These are phyloP conservation scores for Curvularia verruculosa DNA, from an alignment of 2,329 filamentous ascomycete species.

Conservation along the genomic window DNA sequence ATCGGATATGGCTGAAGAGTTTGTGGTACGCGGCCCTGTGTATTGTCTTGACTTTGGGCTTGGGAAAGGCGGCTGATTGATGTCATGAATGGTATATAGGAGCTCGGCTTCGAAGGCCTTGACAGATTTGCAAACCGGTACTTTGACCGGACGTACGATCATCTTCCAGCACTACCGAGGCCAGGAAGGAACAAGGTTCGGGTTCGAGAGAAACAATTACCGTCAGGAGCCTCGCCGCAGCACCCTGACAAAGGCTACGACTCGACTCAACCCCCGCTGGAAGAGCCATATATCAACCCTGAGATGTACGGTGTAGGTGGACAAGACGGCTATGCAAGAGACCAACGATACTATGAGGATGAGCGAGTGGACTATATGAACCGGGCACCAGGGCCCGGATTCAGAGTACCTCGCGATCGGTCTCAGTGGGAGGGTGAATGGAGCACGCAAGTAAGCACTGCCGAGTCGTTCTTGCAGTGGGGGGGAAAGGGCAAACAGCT, in stretches of 20 bases:
- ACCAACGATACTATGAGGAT: conserved; percentile 23
- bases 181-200: conserved; percentile 16
- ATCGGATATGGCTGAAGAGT: conserved; percentile 31
- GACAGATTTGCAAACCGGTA: conserved; percentile 39
- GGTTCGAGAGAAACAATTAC: conserved; percentile 4
- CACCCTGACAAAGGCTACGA: conserved; percentile 17
- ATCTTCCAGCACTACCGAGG: conserved; percentile 19
- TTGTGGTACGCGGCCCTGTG: conserved; percentile 30
- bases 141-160: conserved; percentile 36
- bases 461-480: conserved; percentile 17
- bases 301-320: conserved; percentile 29
- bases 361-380: conserved; percentile 22
- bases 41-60: neutral
- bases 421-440: conserved; percentile 16
- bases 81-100: conserved; percentile 25
- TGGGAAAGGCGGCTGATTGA: conserved; percentile 18
- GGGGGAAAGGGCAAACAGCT: neutral
- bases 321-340: conserved; percentile 20
- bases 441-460: conserved; percentile 23
- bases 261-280: conserved; percentile 1
- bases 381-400: conserved; percentile 19
- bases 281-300: conserved; percentile 2
- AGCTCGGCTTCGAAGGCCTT: conserved; percentile 46
- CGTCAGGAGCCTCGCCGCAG: neutral
- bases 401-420: conserved; percentile 21